Evolutionary conservation across 2,329 filamentous ascomycete genomes (phyloP), one percentile per base, ranked within the genome.

Genomic region (Talaromyces sp.): DNA sequence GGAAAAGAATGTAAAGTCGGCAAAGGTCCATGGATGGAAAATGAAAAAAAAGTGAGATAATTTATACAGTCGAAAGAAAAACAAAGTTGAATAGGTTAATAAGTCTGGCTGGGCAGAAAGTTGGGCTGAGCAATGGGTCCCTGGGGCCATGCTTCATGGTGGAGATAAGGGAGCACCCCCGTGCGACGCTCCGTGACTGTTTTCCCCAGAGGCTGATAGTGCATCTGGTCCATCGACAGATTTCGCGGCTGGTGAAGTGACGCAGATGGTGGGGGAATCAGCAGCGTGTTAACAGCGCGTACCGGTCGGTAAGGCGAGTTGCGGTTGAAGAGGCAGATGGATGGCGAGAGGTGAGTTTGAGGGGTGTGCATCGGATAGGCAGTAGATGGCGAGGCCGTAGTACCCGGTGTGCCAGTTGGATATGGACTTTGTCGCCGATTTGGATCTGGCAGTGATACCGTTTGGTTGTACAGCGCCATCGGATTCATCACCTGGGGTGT

Each of bases 231-330:
- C 58, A 89, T 87, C 55, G 83, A 78, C 59, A 81, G 80, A 77
- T 73, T 85, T 70, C 90, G 80, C 71, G 92, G 89, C 68, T 90
- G 85, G 65, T 94, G 89, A 65, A 96, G 84, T 7, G 91, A 91
- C 8, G 87, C 83, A 28, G 91, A 90, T 0, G 92, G 90, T 6
- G 92, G 91, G 34, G 93, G 93, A 62, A 95, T 92, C 33, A 97
- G 82, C n/a, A 98, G 84, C 0, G 92, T 96, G 68, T 95, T 92
- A 63, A 97, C 91, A 64, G 91, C 86, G 59, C 93, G 89, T 44
- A 97, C 89, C 1, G 94, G 94, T 65, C 92, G 90, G 76, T 98
- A 98, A 3, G 95, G 95, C 60, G 94, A 98, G 65, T 90, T 88
- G 61, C 95, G 86, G 73, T 96, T 91, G 70, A 91, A 82, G 76